Percentiles rank a stretch among this genome's conserved stretches.
phyloP scores from a whole-genome alignment of 768 basidiomycete species.

The Mycena rosella region DNA sequence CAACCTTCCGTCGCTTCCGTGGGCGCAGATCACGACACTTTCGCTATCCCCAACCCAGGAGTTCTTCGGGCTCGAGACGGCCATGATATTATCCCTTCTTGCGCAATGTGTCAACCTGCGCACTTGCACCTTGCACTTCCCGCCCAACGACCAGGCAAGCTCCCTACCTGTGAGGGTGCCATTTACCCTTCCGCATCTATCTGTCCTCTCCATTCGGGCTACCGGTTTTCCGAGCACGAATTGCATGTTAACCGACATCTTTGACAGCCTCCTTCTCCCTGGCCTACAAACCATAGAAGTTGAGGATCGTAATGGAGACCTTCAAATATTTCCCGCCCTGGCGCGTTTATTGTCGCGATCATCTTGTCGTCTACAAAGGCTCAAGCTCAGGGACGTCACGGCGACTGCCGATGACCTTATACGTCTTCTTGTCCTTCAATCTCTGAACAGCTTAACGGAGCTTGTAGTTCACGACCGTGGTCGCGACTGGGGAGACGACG shows the following conservation, averaged over 20 bases:
- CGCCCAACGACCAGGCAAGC: neutral
- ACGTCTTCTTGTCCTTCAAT: slow-evolving; percentile 18
- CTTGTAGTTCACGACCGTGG: slow-evolving; percentile 13
- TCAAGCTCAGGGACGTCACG: slow-evolving; percentile 23
- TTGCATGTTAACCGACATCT: slow-evolving; percentile 10
- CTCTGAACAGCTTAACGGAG: slow-evolving; percentile 13
- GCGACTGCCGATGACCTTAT: neutral
- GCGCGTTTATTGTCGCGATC: slow-evolving; percentile 22
- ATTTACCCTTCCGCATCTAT: slow-evolving; percentile 16
- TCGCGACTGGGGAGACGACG: slow-evolving; percentile 25
- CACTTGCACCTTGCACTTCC: slow-evolving; percentile 24
- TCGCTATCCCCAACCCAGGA: slow-evolving; percentile 22
- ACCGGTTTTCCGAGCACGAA: slow-evolving; percentile 1
- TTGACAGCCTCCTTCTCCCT: slow-evolving; percentile 24
- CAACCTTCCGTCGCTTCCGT: slow-evolving; percentile 18
- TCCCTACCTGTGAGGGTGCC: neutral
- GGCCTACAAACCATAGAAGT: slow-evolving; percentile 12
- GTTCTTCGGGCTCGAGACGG: slow-evolving; percentile 25
- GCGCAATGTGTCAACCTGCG: slow-evolving; percentile 18
- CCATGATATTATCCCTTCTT: slow-evolving; percentile 13
- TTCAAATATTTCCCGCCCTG: slow-evolving; percentile 16
- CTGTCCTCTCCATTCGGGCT: slow-evolving; percentile 17
- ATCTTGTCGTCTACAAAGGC: slow-evolving; percentile 17
- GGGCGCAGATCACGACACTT: slow-evolving; percentile 23
- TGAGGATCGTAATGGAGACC: slow-evolving; percentile 22